Evolutionary conservation across 345 rosid species (phyloP).

Genomic region (Boechera retrofracta): DNA sequence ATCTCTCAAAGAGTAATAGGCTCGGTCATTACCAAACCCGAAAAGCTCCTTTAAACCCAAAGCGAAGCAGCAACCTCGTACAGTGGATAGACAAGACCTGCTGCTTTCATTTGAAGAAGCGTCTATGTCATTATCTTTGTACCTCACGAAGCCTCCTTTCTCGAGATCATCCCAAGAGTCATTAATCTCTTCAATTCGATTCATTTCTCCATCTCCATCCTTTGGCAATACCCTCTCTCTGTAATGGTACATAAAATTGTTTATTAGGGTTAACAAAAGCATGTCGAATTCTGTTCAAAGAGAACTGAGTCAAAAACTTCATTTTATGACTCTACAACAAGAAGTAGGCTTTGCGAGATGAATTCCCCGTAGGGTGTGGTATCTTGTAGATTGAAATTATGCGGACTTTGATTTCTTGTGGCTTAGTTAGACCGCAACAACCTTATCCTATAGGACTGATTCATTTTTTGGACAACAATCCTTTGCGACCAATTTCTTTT

Average conservation of each 20-base stretch:
- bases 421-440: too few relatives aligned
- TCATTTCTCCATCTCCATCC: constrained; percentile 32
- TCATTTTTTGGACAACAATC: too few relatives aligned
- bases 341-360: not conserved
- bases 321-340: too few relatives aligned
- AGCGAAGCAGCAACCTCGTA: constrained; percentile 39
- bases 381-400: too few relatives aligned
- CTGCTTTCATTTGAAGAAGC: constrained; percentile 22
- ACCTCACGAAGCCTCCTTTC: constrained; percentile 40
- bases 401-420: too few relatives aligned
- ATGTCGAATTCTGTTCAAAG: not conserved
- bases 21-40: constrained; percentile 31
- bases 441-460: too few relatives aligned
- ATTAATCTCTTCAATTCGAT: constrained; percentile 25
- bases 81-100: constrained; percentile 20
- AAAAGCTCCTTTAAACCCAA: constrained; percentile 34
- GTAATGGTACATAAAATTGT: not conserved
- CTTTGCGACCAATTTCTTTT: too few relatives aligned
- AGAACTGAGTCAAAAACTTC: not conserved
- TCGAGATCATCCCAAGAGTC: constrained; percentile 44
- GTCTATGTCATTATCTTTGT: constrained; percentile 25
- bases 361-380: not conserved
- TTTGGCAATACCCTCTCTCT: constrained; percentile 38
- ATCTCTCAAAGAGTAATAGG: constrained; percentile 40
- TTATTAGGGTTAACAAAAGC: not conserved